Conservation (phyloP, 2,329 filamentous ascomycete genomes). For the Colletotrichum costaricense region DNA sequence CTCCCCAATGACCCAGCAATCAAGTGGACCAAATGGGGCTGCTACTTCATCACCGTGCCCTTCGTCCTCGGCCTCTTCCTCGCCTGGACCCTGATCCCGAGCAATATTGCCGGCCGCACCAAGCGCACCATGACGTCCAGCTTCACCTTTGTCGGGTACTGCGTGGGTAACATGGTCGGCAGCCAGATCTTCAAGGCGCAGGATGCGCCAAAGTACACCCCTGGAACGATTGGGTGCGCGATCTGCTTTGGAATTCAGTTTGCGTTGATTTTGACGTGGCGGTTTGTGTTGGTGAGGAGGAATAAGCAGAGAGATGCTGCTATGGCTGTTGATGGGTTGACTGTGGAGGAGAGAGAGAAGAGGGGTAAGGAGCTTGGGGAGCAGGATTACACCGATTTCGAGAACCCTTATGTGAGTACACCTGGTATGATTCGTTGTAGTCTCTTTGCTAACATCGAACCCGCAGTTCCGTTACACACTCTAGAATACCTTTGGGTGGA, state of each 20-base stretch:
- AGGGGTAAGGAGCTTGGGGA: conserved; percentile 48
- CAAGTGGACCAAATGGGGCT: conserved; percentile 51
- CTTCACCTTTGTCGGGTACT: conserved; percentile 58
- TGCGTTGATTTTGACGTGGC: conserved; percentile 51
- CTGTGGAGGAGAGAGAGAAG: conserved; percentile 46
- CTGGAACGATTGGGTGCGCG: conserved; percentile 52
- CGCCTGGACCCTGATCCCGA: conserved; percentile 46
- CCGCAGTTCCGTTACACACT: conserved; percentile 2
- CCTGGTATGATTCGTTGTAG: neutral
- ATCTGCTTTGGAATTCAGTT: conserved; percentile 52
- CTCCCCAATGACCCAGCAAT: conserved; percentile 47
- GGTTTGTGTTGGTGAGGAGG: conserved; percentile 51
- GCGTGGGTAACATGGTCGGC: conserved; percentile 59
- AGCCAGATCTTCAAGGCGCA: conserved; percentile 56
- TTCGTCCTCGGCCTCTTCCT: conserved; percentile 38
- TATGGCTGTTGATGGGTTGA: conserved; percentile 44
- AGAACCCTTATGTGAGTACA: conserved; percentile 48
- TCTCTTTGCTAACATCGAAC: neutral
- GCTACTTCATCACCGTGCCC: conserved; percentile 49
- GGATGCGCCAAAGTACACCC: conserved; percentile 57
- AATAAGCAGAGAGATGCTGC: conserved; percentile 48
- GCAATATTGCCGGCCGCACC: conserved; percentile 58
- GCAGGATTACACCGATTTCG: conserved; percentile 50
- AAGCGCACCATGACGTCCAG: conserved; percentile 58
- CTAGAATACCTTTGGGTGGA: neutral